Evolutionary conservation across 352 stramenopile genomes (phyloP), one percentile per base, ranked within the genome.

Genomic region (Phytophthora pinifolia): DNA sequence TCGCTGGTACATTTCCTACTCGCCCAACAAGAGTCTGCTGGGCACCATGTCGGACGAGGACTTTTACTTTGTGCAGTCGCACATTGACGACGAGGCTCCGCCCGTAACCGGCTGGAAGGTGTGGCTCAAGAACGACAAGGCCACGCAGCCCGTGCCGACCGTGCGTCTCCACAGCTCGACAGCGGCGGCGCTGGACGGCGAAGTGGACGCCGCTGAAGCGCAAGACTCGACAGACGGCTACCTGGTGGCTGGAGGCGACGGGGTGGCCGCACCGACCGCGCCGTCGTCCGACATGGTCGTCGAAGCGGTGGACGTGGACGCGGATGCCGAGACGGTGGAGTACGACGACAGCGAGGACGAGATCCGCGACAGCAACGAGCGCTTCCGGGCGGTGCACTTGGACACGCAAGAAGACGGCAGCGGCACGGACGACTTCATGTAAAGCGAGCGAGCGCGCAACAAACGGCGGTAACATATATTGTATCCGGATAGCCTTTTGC

Each of bases 1-100:
- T 53, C 98, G 96, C 66, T 99, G 97, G 97, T 99, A 99, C 71
- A 96, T 99, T 49, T 98, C 92, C 41, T 96, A 98, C 67, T 97
- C 97, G 18, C 79, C 83, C 6, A 91, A 96, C 77, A 89, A 89
- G 56, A 91, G 74, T 36, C 63, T 91, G 22, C 71, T 94, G 25
- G 86, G 86, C 29, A 96, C 86, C 15, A 80, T 90, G 64, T 89
- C 81, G 27, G 86, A 96, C 53, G 86, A 92, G 48, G 86, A 96
- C 46, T 96, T 82, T 50, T 96, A 96, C 57, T 94, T 91, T 65
- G 83, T 89, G 33, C 71, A 81, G 47, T 92, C 74, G 44, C 78
- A 90, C 39, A 72, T 92, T 44, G 83, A 94, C 44, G 79, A 92
- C 46, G 86, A 96, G 44, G 65, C 66, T 36, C 86, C 86, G 17